Evolutionary conservation across 108 stramenopile species (phyloP).

Genomic region (Skeletonema grethae): DNA sequence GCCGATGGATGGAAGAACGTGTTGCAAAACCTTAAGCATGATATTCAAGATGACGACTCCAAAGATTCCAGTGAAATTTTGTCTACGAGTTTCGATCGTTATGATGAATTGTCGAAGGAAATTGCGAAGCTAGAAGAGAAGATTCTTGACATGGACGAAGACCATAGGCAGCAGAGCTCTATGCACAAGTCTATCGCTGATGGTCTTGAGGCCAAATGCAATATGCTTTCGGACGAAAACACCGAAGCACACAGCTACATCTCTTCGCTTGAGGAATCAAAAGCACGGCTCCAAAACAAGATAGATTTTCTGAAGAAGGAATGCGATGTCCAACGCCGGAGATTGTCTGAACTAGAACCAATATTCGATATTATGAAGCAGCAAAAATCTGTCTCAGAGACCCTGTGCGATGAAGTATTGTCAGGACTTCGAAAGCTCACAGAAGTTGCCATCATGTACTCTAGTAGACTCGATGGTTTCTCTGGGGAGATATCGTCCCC

Average conservation of each 20-base stretch:
- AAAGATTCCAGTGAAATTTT: neutral
- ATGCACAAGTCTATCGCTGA: slow-evolving; percentile 40
- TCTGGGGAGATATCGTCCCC: slow-evolving; percentile 7
- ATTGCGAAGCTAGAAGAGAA: slow-evolving; percentile 26
- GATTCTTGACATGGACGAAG: slow-evolving; percentile 21
- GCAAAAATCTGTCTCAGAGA: slow-evolving; percentile 26
- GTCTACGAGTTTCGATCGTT: slow-evolving; percentile 1
- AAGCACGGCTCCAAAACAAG: slow-evolving; percentile 17
- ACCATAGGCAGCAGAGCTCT: slow-evolving; percentile 20
- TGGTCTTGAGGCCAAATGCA: slow-evolving; percentile 36
- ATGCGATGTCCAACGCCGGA: slow-evolving; percentile 15
- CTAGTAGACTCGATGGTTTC: slow-evolving; percentile 21
- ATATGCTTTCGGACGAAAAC: slow-evolving; percentile 29
- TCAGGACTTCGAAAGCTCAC: slow-evolving; percentile 25
- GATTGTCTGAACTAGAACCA: slow-evolving; percentile 21
- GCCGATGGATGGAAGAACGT: neutral
- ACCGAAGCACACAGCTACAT: slow-evolving; percentile 20
- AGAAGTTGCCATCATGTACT: slow-evolving; percentile 3
- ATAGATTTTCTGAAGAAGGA: slow-evolving; percentile 21
- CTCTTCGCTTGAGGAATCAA: slow-evolving; percentile 26
- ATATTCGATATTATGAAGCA: slow-evolving; percentile 18
- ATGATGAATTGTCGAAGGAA: slow-evolving; percentile 16
- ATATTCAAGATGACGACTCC: neutral
- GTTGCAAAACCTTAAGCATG: neutral
- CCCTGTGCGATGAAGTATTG: slow-evolving; percentile 9